Percentiles rank a stretch among this genome's conserved stretches.
phyloP scores from a whole-genome alignment of 225 moss, liverwort and hornwort genomes.

The Bryoerythrophyllum caledonicum region DNA sequence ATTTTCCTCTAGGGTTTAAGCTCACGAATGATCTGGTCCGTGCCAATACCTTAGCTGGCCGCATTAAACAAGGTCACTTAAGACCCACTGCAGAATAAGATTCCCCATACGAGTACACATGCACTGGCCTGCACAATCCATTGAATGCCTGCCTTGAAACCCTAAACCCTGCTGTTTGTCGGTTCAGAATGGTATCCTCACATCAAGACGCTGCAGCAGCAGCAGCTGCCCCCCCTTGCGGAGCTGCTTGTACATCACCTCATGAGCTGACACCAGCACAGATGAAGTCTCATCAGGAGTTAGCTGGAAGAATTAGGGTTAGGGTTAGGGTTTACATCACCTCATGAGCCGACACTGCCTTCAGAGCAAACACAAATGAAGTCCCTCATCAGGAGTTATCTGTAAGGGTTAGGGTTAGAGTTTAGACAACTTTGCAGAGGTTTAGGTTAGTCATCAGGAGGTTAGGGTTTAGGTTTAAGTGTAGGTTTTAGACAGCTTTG shows the following conservation, averaged over 20 bases:
- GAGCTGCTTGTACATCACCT: not conserved
- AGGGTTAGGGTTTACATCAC: no score
- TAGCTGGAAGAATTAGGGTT: not conserved
- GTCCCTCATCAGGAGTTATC: not conserved
- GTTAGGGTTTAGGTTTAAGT: no score
- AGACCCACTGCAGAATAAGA: not conserved
- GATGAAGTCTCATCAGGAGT: no score
- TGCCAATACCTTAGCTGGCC: not conserved
- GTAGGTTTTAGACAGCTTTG: no score
- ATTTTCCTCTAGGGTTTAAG: no score
- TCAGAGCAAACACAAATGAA: no score
- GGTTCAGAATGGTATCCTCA: not conserved
- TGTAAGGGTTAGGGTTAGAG: no score
- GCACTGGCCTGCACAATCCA: not conserved
- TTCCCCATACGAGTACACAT: not conserved
- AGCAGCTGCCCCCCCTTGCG: not conserved
- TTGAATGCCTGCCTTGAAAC: not conserved
- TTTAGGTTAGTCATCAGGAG: no score
- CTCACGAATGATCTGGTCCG: not conserved
- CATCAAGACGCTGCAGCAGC: not conserved
- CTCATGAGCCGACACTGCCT: not conserved
- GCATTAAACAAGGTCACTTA: conserved; percentile 6
- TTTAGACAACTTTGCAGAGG: no score
- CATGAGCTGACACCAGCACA: not conserved
- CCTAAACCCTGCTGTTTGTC: not conserved